A percentile compares a stretch with the other conserved stretches of the same genome.
Conservation (phyloP, 2,329 filamentous ascomycete genomes). For the Pseudogymnoascus sp. region DNA sequence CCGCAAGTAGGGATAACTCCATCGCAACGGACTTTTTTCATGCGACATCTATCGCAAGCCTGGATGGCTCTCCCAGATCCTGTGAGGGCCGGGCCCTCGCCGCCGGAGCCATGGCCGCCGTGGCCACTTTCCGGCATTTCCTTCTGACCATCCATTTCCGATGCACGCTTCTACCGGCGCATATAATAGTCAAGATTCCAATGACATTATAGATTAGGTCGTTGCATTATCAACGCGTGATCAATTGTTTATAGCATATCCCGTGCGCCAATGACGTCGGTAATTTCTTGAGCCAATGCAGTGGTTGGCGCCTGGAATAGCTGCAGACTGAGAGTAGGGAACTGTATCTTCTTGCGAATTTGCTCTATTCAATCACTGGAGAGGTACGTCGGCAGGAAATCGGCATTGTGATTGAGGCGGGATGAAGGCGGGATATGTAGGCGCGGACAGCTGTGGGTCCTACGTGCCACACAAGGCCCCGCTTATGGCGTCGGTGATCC, state of each 20-base stretch:
- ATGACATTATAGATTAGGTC: not conserved
- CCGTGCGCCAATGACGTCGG: not conserved
- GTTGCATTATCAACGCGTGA: not conserved
- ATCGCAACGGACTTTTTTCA: constrained; percentile 16
- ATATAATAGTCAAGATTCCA: not conserved
- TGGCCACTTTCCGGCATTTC: not conserved
- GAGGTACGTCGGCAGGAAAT: not conserved
- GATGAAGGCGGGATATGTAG: not conserved
- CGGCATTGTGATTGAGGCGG: not conserved
- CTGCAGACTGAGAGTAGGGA: not conserved
- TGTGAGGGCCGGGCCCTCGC: constrained; percentile 11
- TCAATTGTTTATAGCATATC: not conserved
- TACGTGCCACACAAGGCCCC: not conserved
- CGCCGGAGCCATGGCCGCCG: not conserved
- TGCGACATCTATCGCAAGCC: constrained; percentile 16
- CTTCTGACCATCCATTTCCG: not conserved
- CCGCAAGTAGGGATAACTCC: constrained; percentile 15
- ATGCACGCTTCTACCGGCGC: not conserved
- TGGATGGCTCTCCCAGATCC: constrained; percentile 14
- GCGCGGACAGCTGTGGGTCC: not conserved
- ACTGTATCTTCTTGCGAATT: not conserved
- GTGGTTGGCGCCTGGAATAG: not conserved
- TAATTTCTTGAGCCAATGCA: not conserved
- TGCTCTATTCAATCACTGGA: not conserved
- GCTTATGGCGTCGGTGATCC: not conserved